Percentiles rank a stretch among this genome's conserved stretches.
These are phyloP conservation scores for Xerocomus amazonicus DNA, from an alignment of 1,284 basidiomycete genomes.

Conservation along the genomic window DNA sequence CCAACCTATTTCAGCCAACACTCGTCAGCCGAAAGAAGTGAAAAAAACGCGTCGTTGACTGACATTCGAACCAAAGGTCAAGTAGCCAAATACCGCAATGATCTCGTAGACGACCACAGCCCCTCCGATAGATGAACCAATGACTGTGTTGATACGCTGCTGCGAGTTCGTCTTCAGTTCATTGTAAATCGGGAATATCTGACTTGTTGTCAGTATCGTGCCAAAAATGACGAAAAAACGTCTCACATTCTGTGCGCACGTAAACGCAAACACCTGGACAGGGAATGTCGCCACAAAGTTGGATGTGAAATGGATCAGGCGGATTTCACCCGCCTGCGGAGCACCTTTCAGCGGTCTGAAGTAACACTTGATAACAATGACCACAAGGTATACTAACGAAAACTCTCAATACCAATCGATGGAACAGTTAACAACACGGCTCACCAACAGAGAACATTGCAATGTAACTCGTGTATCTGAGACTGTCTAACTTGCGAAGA, in stretches of 20 bases:
- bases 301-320: constrained; percentile 70
- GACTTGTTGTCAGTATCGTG: constrained; percentile 20
- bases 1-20: constrained; percentile 54
- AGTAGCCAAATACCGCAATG: constrained; percentile 85
- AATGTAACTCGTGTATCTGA: constrained; percentile 82
- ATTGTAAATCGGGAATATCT: constrained; percentile 93
- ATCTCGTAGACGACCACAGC: constrained; percentile 79
- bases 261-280: constrained; percentile 94
- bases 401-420: constrained; percentile 6
- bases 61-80: constrained; percentile 90
- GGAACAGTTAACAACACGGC: constrained; percentile 19
- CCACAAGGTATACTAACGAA: constrained; percentile 62
- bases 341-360: constrained; percentile 66
- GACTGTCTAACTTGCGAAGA: constrained; percentile 77
- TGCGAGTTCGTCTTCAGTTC: constrained; percentile 85
- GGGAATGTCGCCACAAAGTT: constrained; percentile 85
- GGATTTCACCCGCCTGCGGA: constrained; percentile 59
- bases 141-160: constrained; percentile 81
- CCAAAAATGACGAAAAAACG: constrained; percentile 6
- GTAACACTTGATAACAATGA: constrained; percentile 73
- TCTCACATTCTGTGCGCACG: constrained; percentile 86
- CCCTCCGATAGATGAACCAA: constrained; percentile 81
- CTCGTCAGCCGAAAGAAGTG: constrained; percentile 5
- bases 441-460: constrained; percentile 82
- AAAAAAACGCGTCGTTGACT: constrained; percentile 12